Evolutionary conservation across 2,329 filamentous ascomycete species (phyloP).

Genomic region (Trichoderma afroharzianum): DNA sequence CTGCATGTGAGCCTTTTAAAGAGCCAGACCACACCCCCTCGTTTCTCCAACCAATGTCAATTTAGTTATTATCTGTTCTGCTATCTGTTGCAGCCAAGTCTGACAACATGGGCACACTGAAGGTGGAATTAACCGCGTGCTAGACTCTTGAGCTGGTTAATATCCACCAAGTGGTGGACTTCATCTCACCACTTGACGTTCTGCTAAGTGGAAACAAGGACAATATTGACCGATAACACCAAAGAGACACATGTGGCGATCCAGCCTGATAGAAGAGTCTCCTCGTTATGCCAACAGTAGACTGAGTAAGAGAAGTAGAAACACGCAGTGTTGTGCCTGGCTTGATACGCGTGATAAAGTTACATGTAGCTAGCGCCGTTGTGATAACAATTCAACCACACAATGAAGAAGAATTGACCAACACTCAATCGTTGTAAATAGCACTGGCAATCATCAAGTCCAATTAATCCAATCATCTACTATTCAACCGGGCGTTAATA

Average conservation of each 20-base stretch:
- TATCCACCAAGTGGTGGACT: neutral
- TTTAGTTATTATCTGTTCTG: neutral
- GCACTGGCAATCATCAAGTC: neutral
- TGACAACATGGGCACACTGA: neutral
- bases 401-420: neutral
- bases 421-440: neutral
- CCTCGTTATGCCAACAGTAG: neutral
- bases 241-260: neutral
- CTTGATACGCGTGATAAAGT: neutral
- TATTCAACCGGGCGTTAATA: neutral
- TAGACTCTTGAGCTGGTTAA: neutral
- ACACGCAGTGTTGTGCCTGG: neutral
- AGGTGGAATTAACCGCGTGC: neutral
- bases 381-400: neutral
- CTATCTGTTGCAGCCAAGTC: neutral
- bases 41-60: neutral
- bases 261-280: accelerated
- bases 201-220: neutral
- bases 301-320: neutral
- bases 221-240: neutral
- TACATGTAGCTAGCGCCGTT: neutral
- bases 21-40: neutral
- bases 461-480: neutral
- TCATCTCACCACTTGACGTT: neutral
- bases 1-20: neutral